These are phyloP conservation scores for Candida maris DNA, from an alignment of 805 yeast genomes.

Conservation along the genomic window DNA sequence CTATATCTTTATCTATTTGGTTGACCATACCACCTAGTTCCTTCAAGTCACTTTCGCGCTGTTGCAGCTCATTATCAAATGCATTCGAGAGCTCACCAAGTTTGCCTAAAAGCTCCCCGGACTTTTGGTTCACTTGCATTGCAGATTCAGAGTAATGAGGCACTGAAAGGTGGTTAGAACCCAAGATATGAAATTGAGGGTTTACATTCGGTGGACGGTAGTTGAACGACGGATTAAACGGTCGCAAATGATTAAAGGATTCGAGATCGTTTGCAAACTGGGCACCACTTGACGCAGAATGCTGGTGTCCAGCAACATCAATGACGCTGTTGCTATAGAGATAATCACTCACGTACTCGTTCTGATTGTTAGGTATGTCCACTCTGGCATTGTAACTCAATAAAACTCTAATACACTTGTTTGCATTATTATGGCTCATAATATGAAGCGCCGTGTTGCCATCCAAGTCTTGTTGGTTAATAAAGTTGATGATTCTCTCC, in stretches of 20 bases:
- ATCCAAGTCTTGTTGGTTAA: conserved; percentile 53
- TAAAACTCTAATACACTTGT: conserved; percentile 42
- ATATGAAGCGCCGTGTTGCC: conserved; percentile 57
- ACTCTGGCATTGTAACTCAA: conserved; percentile 50
- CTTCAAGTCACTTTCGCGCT: conserved; percentile 35
- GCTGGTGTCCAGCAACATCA: conserved; percentile 12
- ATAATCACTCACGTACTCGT: conserved; percentile 39
- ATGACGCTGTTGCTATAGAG: conserved; percentile 26
- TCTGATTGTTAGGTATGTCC: conserved; percentile 47
- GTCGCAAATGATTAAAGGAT: conserved; percentile 24
- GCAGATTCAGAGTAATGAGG: conserved; percentile 54
- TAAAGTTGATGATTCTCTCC: conserved; percentile 55
- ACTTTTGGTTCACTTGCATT: conserved; percentile 47
- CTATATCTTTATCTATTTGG: conserved; percentile 32
- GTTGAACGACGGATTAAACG: conserved; percentile 23
- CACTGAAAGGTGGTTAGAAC: conserved; percentile 21
- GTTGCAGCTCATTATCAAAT: conserved; percentile 51
- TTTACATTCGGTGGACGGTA: conserved; percentile 13
- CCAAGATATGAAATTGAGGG: conserved; percentile 16
- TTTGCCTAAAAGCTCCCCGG: conserved; percentile 48
- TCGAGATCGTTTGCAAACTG: conserved; percentile 13
- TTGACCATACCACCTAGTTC: conserved; percentile 26
- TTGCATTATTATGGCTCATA: conserved; percentile 42
- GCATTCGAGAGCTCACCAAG: conserved; percentile 44
- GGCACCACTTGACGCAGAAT: conserved; percentile 1